Base-by-base conservation (phyloP, 805 yeast species). In the Wickerhamiella lipophila region DNA sequence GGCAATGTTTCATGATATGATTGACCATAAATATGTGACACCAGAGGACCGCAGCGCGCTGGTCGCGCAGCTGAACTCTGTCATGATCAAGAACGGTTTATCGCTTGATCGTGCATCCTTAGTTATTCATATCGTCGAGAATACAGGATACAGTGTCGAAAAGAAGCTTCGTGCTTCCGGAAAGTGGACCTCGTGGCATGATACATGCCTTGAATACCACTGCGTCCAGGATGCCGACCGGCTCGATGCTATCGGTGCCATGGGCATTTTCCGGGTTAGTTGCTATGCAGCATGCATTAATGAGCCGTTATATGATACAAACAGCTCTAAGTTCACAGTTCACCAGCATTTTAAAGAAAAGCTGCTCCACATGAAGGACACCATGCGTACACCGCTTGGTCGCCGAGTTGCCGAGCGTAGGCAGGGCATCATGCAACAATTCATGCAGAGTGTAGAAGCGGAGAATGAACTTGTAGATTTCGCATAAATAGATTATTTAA, bases 211-310 rank as follows among this genome's bases (percentile, higher is more conserved):
- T 6, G 67, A 63, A 50, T 56, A 62, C 42, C 64, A 61, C 36
- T 61, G 66, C 49, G 67, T 64, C 7, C 63, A 60, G 50, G 68
- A 64, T 45, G 69, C 69, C 6, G 76, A 73, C 64, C 42, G 64
- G 21, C 53, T 65, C n/a, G 69, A 66, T 34, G 68, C 69, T 5
- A 62, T 64, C 47, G 69, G 69, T 15, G 62, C 61, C 5, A 50
- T 65, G 46, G 69, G 69, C 23, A 52, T 65, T 29, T 56, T 64
- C 35, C 54, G 69, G n/a, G 61, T 56, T 6, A 58, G 65, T 5
- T 66, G 65, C 15, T 66, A 55, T 45, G 58, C 66, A 3, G 60
- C 61, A 7, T 58, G 56, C 29, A 51, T 53, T 15, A 53, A 53
- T 49, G 51, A 56, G 16, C 61, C 67, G 6, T 50, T 65, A 27